A percentile compares a stretch with the other conserved stretches of the same genome.
These are phyloP conservation scores for Psilocybe azurescens DNA, from an alignment of 768 basidiomycete genomes.

Conservation along the genomic window DNA sequence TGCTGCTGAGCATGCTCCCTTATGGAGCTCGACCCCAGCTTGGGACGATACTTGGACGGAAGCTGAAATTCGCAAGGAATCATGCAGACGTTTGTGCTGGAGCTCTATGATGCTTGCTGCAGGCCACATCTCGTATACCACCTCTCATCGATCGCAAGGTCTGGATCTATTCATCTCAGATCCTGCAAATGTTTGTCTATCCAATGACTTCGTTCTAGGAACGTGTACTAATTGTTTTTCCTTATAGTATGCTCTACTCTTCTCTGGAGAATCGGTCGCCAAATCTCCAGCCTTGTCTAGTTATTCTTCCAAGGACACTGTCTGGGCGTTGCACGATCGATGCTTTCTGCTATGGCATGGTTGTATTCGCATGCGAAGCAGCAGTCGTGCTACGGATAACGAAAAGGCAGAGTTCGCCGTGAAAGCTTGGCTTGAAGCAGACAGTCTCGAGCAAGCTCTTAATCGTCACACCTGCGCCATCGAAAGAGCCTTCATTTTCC, in stretches of 20 bases:
- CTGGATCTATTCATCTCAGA: conserved; percentile 64
- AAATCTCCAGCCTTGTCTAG: conserved; percentile 35
- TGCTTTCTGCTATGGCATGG: conserved; percentile 75
- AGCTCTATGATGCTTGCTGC: conserved; percentile 68
- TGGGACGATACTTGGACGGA: conserved; percentile 67
- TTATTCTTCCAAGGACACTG: conserved; percentile 60
- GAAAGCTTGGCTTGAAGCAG: conserved; percentile 73
- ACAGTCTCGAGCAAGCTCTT: conserved; percentile 65
- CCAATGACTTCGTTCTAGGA: not conserved
- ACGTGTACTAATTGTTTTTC: conserved; percentile 8
- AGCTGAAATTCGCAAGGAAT: conserved; percentile 71
- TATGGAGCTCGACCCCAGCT: conserved; percentile 69
- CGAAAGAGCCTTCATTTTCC: conserved; percentile 71
- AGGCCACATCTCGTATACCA: conserved; percentile 65
- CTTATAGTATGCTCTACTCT: conserved; percentile 69
- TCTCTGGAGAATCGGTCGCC: conserved; percentile 70
- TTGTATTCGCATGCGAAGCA: conserved; percentile 66
- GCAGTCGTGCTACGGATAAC: conserved; percentile 41
- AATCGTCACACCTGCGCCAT: conserved; percentile 69
- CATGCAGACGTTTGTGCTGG: conserved; percentile 77
- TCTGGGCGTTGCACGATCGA: conserved; percentile 79
- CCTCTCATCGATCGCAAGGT: conserved; percentile 42
- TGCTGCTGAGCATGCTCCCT: conserved; percentile 57
- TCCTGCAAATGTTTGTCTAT: conserved; percentile 64
- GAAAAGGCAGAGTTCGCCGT: conserved; percentile 68